phyloP scores from a whole-genome alignment of 2,329 filamentous ascomycete species.

The Aspergillus carbonarius region DNA sequence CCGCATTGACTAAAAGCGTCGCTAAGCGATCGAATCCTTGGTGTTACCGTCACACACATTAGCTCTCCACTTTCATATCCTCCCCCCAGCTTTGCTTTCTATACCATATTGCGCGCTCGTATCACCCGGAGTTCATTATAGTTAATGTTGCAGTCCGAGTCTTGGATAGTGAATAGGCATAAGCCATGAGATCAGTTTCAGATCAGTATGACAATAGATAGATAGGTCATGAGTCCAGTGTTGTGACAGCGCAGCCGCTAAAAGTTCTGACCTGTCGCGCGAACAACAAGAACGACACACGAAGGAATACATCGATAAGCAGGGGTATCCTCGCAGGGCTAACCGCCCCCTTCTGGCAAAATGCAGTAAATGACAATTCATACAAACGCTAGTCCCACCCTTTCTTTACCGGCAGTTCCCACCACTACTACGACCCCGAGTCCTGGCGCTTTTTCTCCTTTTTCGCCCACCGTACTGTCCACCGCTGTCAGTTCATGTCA shows the following conservation, averaged over 20 bases:
- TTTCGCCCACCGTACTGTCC: constrained; percentile 57
- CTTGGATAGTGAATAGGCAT: background rate
- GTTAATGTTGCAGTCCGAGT: background rate
- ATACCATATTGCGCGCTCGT: background rate
- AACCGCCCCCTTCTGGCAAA: constrained; percentile 1
- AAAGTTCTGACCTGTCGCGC: background rate
- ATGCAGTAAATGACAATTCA: constrained; percentile 1
- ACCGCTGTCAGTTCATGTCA: background rate
- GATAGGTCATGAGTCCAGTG: background rate
- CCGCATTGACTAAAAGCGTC: background rate
- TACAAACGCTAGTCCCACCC: background rate
- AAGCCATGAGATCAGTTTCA: background rate
- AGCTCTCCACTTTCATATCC: background rate
- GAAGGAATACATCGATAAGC: background rate
- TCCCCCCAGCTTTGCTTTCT: background rate
- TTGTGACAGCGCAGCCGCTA: background rate
- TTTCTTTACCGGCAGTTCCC: background rate
- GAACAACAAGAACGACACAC: background rate
- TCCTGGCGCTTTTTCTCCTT: constrained; percentile 72
- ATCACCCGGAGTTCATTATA: background rate
- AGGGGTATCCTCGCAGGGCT: constrained; percentile 9
- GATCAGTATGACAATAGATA: background rate
- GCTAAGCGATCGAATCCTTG: background rate
- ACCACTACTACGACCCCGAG: constrained; percentile 13
- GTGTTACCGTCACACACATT: background rate